A percentile compares a stretch with the other conserved stretches of the same genome.
phyloP scores from a whole-genome alignment of 2,329 filamentous ascomycete genomes.

The Coniochaeta sp. region DNA sequence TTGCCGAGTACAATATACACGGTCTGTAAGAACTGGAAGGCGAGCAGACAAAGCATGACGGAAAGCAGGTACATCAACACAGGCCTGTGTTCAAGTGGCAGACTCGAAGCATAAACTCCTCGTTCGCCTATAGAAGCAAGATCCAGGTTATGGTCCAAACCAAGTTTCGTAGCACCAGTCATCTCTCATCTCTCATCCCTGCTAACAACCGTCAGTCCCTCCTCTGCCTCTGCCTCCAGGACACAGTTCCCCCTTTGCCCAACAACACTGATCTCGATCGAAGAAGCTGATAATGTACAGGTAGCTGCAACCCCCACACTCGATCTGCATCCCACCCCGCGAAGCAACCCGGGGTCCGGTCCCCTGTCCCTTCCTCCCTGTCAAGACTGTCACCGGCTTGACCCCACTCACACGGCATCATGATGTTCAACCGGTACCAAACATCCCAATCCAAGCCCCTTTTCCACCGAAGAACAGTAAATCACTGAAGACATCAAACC shows the following conservation, averaged over 20 bases:
- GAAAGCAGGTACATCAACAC: no score
- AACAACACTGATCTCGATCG: no score
- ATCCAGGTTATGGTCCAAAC: no score
- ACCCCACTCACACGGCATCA: not conserved
- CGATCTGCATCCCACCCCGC: not conserved
- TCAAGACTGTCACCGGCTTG: not conserved
- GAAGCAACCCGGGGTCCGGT: not conserved
- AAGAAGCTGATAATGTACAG: slow-evolving; percentile 1
- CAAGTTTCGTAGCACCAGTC: not conserved
- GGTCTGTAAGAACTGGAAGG: no score
- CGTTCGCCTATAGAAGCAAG: not conserved
- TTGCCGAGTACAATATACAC: no score
- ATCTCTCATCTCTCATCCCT: not conserved
- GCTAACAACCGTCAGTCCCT: no score
- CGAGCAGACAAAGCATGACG: no score
- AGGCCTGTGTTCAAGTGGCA: no score
- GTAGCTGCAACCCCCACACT: not conserved
- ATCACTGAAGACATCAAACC: not conserved
- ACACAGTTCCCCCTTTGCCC: no score
- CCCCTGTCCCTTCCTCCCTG: not conserved
- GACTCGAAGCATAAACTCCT: not conserved
- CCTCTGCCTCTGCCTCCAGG: no score
- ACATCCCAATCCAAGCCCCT: not conserved
- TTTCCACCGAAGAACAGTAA: not conserved
- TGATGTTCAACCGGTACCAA: not conserved